Evolutionary conservation across 1,284 basidiomycete genomes (phyloP), one percentile per base, ranked within the genome.

Genomic region (Trichosporon faecale): DNA sequence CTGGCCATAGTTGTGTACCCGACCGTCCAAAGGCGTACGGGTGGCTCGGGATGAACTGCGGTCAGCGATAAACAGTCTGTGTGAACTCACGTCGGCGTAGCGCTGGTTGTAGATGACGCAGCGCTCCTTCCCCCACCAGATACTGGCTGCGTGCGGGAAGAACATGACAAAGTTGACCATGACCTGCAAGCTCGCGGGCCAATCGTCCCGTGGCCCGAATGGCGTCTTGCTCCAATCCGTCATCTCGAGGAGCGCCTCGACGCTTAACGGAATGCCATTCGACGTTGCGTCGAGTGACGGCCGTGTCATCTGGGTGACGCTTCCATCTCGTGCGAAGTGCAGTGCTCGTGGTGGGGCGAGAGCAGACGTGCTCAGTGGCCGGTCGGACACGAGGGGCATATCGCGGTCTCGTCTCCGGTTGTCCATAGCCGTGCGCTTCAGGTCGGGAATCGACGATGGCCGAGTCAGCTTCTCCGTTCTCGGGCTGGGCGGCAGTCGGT

Each of bases 51-150:
- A 78, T 40, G 14, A 64, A 44, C 63, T 37, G 35, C 9, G 1
- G 63, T 40, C 21, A 40, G 35, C 21, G 23, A n/a, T 6, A 8
- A 4, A 14, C 61, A 70, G 4, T 44, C 40, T n/a, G 40, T 37
- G 33, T 4, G 33, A n/a, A 8, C 73, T 25, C 29, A 75, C 75
- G 66, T 78, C 76, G 8, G 80, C 76, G 49, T 80, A 82, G 0
- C 73, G 71, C 61, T 78, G 76, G 67, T 84, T 84, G 72, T 84
- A 84, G 14, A 84, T 74, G 67, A 82, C 61, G 2, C 80, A 80
- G 31, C 81, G 67, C 23, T 83, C 80, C 64, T 74, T 71, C 12
- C 82, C 81, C 80, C 80, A 82, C 82, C 82, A 84, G 5, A 84
- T 64, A 35, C 76, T 79, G 23, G 76, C 78, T 46, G 79, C 75